Evolutionary conservation across 306 rosid genomes (phyloP).

Genomic region (Malus domestica): ASM211411v1 NC_041799.1:15517001-15517500

Average conservation of each 20-base stretch:
- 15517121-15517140: neutral
- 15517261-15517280: too few relatives aligned
- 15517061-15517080: conserved; percentile 88
- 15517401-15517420: conserved; percentile 72
- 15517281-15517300: too few relatives aligned
- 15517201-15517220: neutral
- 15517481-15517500: conserved; percentile 30
- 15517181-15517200: neutral
- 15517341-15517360: conserved; percentile 84
- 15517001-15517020: conserved; percentile 70
- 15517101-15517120: neutral
- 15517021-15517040: conserved; percentile 72
- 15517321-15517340: conserved; percentile 24
- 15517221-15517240: too few relatives aligned
- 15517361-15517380: conserved; percentile 66
- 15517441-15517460: conserved; percentile 83
- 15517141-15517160: neutral
- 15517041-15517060: conserved; percentile 77
- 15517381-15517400: conserved; percentile 51
- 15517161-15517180: neutral
- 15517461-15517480: conserved; percentile 73
- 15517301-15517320: too few relatives aligned
- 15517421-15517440: conserved; percentile 96
- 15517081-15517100: conserved; percentile 50
- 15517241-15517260: too few relatives aligned